Base-by-base conservation (phyloP, 192 early-diverging fungal species). In the Lunasporangiospora selenospora region DNA sequence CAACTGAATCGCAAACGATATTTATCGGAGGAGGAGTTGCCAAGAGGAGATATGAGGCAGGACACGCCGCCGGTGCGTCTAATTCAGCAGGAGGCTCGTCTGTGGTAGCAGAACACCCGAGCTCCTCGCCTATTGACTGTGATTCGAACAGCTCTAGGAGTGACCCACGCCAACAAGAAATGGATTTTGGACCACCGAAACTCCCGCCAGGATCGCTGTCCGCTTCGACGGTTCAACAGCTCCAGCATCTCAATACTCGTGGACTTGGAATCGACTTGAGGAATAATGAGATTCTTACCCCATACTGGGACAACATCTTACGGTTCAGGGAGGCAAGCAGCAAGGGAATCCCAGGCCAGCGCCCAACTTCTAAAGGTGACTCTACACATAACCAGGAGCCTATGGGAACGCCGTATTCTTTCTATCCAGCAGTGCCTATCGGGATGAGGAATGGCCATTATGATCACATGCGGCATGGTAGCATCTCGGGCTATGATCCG, bases 261-360 rank as follows among this genome's bases (percentile, higher is more conserved):
- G 46, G 47, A 19, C 46, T 48, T 3, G 18, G 16, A 30, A 18
- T 30, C 7, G 21, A 21, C 15, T n/a, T 19, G 30, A 21, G 33
- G 23, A 27, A 36, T 10, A 36, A 71, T 3, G 67, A 70, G n/a
- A 49, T 62, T 6, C 21, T 62, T 12, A 62, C 67, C 3, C 67
- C 67, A 1, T 71, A 62, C 26, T 57, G 62, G 29, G 67, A 62
- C 24, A 71, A 57, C 39, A 71, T 71, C 24, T 53, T 58, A 3
- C 49, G 42, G 21, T 62, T 62, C 34, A 32, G 59, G 24, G 59
- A 71, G 34, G 31, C 65, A 15, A 58, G 48, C 15, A 60, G 33
- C 21, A 53, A 58, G n/a, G n/a, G n/a, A n/a, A n/a, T n/a, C n/a
- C n/a, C 24, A 59, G 56, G 8, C 23, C 49, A 31, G 5, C 41